phyloP scores from a whole-genome alignment of 2,329 filamentous ascomycete species.

The Alternaria panax region DNA sequence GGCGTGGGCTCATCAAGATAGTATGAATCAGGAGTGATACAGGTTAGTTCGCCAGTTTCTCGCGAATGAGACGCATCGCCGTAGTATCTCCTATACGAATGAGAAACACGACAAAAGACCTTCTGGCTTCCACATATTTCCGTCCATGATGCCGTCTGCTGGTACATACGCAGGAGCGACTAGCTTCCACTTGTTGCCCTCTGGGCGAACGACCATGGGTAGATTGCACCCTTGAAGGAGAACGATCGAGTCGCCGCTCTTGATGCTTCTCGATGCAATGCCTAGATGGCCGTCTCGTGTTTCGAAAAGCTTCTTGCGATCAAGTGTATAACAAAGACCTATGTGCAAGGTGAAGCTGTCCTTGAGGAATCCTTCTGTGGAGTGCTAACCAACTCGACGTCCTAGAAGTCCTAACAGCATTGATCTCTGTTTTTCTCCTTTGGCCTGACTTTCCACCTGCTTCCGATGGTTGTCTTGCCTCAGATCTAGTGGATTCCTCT shows the following conservation, averaged over 20 bases:
- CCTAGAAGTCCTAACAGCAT: too few species aligned
- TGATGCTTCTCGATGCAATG: not conserved
- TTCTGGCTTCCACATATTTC: not conserved
- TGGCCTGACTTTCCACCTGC: too few species aligned
- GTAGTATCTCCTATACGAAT: too few species aligned
- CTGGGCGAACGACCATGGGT: not conserved
- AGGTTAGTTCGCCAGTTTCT: too few species aligned
- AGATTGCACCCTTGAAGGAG: not conserved
- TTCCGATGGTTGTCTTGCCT: too few species aligned
- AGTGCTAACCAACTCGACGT: accelerated
- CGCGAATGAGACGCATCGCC: too few species aligned
- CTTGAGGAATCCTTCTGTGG: too few species aligned
- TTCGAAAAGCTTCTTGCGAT: not conserved
- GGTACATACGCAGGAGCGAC: accelerated
- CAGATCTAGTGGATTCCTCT: accelerated
- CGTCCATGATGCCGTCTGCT: not conserved
- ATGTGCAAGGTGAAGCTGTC: accelerated
- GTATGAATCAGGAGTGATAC: too few species aligned
- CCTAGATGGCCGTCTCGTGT: not conserved
- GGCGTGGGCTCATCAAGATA: too few species aligned
- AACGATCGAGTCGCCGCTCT: not conserved
- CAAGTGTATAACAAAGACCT: accelerated
- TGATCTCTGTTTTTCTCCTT: too few species aligned
- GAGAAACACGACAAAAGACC: not conserved
- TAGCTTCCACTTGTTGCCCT: accelerated